These are phyloP conservation scores for Neostapfia colusana DNA, from an alignment of 176 grass and related monocot genomes.

Conservation along the genomic window DNA sequence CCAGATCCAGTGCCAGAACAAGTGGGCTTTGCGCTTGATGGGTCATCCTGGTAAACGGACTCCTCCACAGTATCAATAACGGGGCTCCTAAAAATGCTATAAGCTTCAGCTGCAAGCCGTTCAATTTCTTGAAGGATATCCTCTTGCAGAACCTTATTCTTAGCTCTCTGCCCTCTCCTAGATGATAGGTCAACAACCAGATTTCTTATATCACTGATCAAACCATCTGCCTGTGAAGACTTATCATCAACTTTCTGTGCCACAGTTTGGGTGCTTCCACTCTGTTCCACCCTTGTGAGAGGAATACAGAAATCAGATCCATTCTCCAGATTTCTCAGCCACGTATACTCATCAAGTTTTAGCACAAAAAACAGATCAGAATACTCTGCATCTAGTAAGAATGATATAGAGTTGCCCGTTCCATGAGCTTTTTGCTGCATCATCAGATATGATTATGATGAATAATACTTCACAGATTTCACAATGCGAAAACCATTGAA, in stretches of 20 bases:
- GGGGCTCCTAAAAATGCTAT: constrained; percentile 88
- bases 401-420: constrained; percentile 59
- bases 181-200: constrained; percentile 80
- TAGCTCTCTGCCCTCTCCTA: constrained; percentile 55
- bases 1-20: constrained; percentile 83
- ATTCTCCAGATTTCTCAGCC: constrained; percentile 76
- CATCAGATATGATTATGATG: constrained; percentile 33
- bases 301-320: constrained; percentile 82
- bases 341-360: constrained; percentile 85
- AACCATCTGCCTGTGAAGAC: constrained; percentile 58
- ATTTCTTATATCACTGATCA: constrained; percentile 87
- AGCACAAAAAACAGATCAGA: constrained; percentile 75
- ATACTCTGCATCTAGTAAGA: constrained; percentile 60
- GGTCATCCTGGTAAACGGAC: constrained; percentile 30
- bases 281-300: constrained; percentile 42
- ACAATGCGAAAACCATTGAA: constrained; percentile 1
- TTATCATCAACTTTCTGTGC: constrained; percentile 49
- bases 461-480: constrained; percentile 27
- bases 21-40: constrained; percentile 29
- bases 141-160: constrained; percentile 79
- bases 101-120: constrained; percentile 93
- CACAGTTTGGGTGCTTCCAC: constrained; percentile 26
- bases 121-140: constrained; percentile 93
- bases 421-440: constrained; percentile 78
- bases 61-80: constrained; percentile 48